Evolutionary conservation across 805 yeast species (phyloP).

Genomic region (Saturnispora quitensis): DNA sequence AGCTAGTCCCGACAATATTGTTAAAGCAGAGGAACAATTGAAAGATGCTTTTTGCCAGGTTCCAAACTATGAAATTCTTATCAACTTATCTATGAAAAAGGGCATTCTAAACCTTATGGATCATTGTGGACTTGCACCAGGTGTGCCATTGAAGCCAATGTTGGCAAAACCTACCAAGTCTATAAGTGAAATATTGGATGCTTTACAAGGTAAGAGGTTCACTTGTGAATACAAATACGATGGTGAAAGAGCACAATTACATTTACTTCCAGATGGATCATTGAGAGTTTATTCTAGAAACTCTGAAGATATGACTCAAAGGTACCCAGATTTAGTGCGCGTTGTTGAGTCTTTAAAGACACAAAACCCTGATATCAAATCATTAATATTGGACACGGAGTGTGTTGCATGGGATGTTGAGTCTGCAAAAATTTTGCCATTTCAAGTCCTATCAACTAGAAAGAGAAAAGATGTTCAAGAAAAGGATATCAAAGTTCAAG

Average conservation of each 20-base stretch:
- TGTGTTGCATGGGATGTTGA: constrained; percentile 95
- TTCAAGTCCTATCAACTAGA: constrained; percentile 86
- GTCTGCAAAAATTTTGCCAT: constrained; percentile 74
- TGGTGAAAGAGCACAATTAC: constrained; percentile 97
- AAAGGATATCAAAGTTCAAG: constrained; percentile 80
- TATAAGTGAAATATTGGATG: constrained; percentile 81
- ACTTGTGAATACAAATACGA: constrained; percentile 97
- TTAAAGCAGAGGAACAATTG: constrained; percentile 65
- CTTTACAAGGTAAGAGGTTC: constrained; percentile 75
- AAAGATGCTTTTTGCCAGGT: constrained; percentile 83
- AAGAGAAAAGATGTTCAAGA: constrained; percentile 88
- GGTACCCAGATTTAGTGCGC: constrained; percentile 83
- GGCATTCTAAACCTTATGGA: constrained; percentile 63
- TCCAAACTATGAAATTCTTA: constrained; percentile 81
- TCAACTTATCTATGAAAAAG: constrained; percentile 50
- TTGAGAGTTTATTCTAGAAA: constrained; percentile 84
- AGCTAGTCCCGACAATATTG: constrained; percentile 35
- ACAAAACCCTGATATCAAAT: constrained; percentile 30
- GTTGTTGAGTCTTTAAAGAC: constrained; percentile 43
- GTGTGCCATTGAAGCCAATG: constrained; percentile 96
- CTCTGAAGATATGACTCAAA: constrained; percentile 92
- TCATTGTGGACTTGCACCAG: constrained; percentile 73
- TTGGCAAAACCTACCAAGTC: constrained; percentile 96
- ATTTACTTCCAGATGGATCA: constrained; percentile 53
- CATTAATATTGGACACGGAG: constrained; percentile 86